A percentile compares a stretch with the other conserved stretches of the same genome.
These are phyloP conservation scores for Macrocystidia cucumis DNA, from an alignment of 1,284 basidiomycete species.

Conservation along the genomic window DNA sequence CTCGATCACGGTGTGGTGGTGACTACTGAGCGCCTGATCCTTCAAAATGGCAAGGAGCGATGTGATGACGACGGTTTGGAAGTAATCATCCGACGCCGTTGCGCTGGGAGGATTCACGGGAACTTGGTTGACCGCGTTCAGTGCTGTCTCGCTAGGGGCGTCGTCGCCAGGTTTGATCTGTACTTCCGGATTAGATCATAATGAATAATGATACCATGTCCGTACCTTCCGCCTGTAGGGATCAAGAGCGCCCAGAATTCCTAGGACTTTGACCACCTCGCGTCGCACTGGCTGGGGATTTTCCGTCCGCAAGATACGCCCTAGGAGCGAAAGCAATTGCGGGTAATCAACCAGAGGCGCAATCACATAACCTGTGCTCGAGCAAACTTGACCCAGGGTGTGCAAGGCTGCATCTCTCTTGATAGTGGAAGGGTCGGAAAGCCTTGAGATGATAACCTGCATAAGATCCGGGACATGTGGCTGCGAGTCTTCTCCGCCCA, in stretches of 20 bases:
- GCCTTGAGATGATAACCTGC: slow-evolving; percentile 82
- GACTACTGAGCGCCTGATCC: slow-evolving; percentile 79
- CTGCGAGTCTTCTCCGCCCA: slow-evolving; percentile 89
- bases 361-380: slow-evolving; percentile 94
- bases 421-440: slow-evolving; percentile 79
- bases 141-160: slow-evolving; percentile 58
- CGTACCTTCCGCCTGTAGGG: slow-evolving; percentile 89
- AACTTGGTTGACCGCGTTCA: slow-evolving; percentile 53
- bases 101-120: slow-evolving; percentile 39
- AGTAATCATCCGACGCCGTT: slow-evolving; percentile 85
- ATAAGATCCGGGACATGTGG: slow-evolving; percentile 84
- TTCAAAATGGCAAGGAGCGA: slow-evolving; percentile 85
- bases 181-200: slow-evolving; percentile 8
- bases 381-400: slow-evolving; percentile 92
- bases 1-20: slow-evolving; percentile 94
- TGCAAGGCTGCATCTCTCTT: slow-evolving; percentile 94
- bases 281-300: slow-evolving; percentile 70
- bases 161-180: slow-evolving; percentile 77
- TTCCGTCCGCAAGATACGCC: slow-evolving; percentile 85
- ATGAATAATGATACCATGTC: slow-evolving; percentile 1
- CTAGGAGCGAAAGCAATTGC: slow-evolving; percentile 81
- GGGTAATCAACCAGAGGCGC: slow-evolving; percentile 89
- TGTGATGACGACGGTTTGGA: slow-evolving; percentile 94
- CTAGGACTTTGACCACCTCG: slow-evolving; percentile 91
- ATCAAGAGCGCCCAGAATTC: slow-evolving; percentile 96